Evolutionary conservation across 148 eudicot species (phyloP).

Genomic region (Arbutus unedo): DNA sequence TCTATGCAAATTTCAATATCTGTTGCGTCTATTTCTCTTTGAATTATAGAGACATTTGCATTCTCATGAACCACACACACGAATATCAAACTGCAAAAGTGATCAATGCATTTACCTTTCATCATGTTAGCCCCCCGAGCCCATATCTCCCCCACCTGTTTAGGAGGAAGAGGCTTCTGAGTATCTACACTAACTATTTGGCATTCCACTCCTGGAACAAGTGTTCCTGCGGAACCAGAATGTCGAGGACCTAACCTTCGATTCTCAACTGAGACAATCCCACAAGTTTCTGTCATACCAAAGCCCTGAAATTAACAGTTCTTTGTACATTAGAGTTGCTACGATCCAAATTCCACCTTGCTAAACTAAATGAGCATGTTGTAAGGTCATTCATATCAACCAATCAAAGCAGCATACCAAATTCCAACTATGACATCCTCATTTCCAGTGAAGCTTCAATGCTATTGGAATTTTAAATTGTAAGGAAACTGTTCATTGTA

Average conservation of each 20-base stretch:
- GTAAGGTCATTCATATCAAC: background rate
- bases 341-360: background rate
- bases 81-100: background rate
- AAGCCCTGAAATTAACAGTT: slow-evolving; percentile 52
- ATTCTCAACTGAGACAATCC: slow-evolving; percentile 56
- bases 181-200: slow-evolving; percentile 59
- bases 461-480: background rate
- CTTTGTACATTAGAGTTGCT: slow-evolving; percentile 5
- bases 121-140: slow-evolving; percentile 72
- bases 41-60: background rate
- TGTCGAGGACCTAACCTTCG: slow-evolving; percentile 44
- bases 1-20: too few species aligned
- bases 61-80: background rate
- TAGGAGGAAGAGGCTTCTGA: slow-evolving; percentile 67
- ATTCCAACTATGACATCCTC: background rate
- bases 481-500: background rate
- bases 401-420: background rate
- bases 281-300: slow-evolving; percentile 91
- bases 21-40: background rate
- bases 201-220: slow-evolving; percentile 65
- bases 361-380: background rate
- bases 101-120: slow-evolving; percentile 43
- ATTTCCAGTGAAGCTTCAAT: background rate
- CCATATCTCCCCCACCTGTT: slow-evolving; percentile 77
- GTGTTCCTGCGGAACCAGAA: slow-evolving; percentile 69